phyloP scores from a whole-genome alignment of 2,329 filamentous ascomycete genomes.

The Cryphonectria radicalis region DNA sequence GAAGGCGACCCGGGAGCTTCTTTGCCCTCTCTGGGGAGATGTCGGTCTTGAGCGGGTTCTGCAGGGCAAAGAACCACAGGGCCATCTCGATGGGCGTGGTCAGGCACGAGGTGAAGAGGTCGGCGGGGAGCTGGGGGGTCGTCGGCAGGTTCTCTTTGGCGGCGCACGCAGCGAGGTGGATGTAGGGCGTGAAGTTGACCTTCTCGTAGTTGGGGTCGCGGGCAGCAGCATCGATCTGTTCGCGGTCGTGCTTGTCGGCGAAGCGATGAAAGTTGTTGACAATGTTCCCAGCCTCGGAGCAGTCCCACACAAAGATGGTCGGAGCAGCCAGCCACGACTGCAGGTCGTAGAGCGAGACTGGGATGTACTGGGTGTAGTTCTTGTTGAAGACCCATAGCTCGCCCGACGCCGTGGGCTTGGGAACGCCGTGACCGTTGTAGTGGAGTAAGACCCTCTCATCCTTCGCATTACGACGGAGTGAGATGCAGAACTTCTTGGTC shows the following conservation, averaged over 20 bases:
- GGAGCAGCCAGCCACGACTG: conserved; percentile 96
- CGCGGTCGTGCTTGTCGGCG: conserved; percentile 90
- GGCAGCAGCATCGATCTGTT: conserved; percentile 76
- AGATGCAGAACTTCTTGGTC: conserved; percentile 94
- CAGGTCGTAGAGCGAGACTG: conserved; percentile 91
- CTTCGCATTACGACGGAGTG: conserved; percentile 87
- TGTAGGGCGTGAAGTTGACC: conserved; percentile 70
- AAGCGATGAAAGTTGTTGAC: conserved; percentile 93
- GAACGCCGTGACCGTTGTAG: conserved; percentile 97
- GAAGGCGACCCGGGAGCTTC: conserved; percentile 86
- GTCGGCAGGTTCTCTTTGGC: conserved; percentile 92
- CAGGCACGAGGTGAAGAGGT: conserved; percentile 93
- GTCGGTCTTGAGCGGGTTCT: conserved; percentile 75
- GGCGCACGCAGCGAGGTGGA: conserved; percentile 90
- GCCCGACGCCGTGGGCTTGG: conserved; percentile 90
- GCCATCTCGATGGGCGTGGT: conserved; percentile 99
- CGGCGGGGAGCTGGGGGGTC: conserved; percentile 89
- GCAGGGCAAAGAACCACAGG: conserved; percentile 91
- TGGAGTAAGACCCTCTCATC: conserved; percentile 97
- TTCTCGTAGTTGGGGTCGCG: conserved; percentile 85
- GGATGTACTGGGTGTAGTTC: conserved; percentile 98
- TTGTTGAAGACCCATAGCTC: conserved; percentile 99
- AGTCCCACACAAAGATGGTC: conserved; percentile 97
- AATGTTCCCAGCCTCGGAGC: conserved; percentile 94
- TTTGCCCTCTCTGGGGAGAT: conserved; percentile 82